phyloP scores from a whole-genome alignment of 2,329 filamentous ascomycete species.

The Hypoxylon sp. region DNA sequence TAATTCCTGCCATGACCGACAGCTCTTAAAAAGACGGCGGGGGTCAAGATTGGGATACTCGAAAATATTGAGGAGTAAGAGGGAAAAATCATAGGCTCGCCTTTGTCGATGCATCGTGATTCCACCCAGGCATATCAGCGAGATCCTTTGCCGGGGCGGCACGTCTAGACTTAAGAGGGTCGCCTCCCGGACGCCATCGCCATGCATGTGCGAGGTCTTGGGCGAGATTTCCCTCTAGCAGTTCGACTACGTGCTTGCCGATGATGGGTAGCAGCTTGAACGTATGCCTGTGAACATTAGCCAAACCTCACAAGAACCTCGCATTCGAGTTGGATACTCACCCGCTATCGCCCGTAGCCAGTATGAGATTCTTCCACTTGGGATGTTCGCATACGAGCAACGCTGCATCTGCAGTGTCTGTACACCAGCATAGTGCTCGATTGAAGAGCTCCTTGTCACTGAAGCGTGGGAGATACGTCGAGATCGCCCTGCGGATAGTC shows the following conservation, averaged over 20 bases:
- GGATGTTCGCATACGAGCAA: constrained; percentile 49
- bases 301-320: not conserved
- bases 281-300: constrained; percentile 47
- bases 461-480: constrained; percentile 45
- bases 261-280: constrained; percentile 57
- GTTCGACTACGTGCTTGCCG: constrained; percentile 55
- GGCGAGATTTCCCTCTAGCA: constrained; percentile 51
- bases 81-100: constrained; percentile 9
- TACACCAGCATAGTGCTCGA: constrained; percentile 48
- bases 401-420: constrained; percentile 47
- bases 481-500: constrained; percentile 42
- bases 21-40: not conserved
- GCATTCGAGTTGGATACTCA: constrained; percentile 37
- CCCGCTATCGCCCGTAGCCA: constrained; percentile 58
- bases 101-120: constrained; percentile 30
- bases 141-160: constrained; percentile 53
- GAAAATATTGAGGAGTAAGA: not conserved
- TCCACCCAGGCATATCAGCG: constrained; percentile 56
- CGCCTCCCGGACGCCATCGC: constrained; percentile 56
- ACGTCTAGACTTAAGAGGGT: constrained; percentile 53
- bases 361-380: constrained; percentile 53
- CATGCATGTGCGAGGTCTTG: constrained; percentile 51
- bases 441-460: constrained; percentile 44
- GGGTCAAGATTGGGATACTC: not conserved
- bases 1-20: too few species aligned